A percentile compares a stretch with the other conserved stretches of the same genome.
Conservation (phyloP, 2,329 filamentous ascomycete species). For the Domatiomyces globalis region DNA sequence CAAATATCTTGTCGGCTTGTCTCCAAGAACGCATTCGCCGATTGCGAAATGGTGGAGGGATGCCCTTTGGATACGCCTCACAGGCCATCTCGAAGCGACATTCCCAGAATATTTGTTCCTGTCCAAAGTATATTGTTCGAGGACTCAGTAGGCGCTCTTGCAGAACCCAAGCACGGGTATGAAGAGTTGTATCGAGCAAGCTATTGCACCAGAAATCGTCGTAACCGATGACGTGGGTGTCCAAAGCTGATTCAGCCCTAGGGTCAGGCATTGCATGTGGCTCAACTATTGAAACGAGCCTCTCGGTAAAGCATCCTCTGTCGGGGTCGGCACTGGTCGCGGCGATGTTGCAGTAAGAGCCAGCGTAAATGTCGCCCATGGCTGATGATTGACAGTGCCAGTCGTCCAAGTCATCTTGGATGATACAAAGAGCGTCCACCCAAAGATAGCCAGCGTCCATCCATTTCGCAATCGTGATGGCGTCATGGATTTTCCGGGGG, state of each 20-base stretch:
- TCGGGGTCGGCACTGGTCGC: constrained; percentile 5
- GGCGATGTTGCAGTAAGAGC: constrained; percentile 9
- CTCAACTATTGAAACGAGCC: not conserved
- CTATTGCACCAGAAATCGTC: constrained; percentile 8
- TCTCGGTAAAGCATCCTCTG: not conserved
- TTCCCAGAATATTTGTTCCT: constrained; percentile 9
- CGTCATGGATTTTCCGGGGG: constrained; percentile 28
- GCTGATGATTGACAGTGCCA: constrained; percentile 3
- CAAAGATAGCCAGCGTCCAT: constrained; percentile 21
- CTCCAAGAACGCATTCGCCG: constrained; percentile 2
- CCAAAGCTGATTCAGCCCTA: not conserved
- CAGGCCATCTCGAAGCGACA: constrained; percentile 6
- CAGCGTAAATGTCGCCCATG: constrained; percentile 11
- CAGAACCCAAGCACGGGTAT: constrained; percentile 8
- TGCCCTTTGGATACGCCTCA: constrained; percentile 7
- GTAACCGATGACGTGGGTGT: constrained; percentile 5
- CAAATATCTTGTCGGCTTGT: not conserved
- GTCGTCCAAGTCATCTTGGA: constrained; percentile 18
- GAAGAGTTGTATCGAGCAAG: constrained; percentile 5
- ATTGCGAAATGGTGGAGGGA: constrained; percentile 5
- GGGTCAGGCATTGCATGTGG: constrained; percentile 1
- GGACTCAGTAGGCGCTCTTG: constrained; percentile 9
- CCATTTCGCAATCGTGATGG: constrained; percentile 17
- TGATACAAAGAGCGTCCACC: constrained; percentile 24
- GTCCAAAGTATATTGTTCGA: constrained; percentile 9